Evolutionary conservation across 345 rosid genomes (phyloP), one percentile per base, ranked within the genome.

Genomic region (Brassica cretica): DNA sequence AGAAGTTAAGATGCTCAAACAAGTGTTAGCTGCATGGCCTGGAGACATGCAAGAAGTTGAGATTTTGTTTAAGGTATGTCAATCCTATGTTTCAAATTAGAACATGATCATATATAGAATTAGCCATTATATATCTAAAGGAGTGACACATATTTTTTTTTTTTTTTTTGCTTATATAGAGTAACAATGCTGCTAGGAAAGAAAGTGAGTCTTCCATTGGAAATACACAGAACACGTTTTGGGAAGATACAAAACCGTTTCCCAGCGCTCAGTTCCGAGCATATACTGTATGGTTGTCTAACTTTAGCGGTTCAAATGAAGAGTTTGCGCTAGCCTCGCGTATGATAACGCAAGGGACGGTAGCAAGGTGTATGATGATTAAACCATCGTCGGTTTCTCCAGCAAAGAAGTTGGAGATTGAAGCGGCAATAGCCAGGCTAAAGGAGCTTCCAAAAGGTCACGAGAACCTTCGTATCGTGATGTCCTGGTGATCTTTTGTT

Each of bases 291-390:
- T 16, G 18, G 16, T n/a, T 68, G n/a, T 8, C 2, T 49, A 68
- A 68, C 61, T 68, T 49, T 68, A 69, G 41, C 15, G 44, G 62
- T 16, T 51, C 62, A 15, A 16, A 51, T 6, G 72, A 69, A 51
- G 72, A 69, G 61, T 15, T 51, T 69, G 44, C 41, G 3, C 51
- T 69, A 29, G 72, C 72, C 25, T 69, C 72, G 62, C 12, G 10
- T 29, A 15, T 69, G 44, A 27, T 69, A 69, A 69, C 29, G 2
- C 72, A 69, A 15, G 62, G 44, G 41, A 51, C 14, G 15, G 72
- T 69, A 32, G 4, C 27, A 18, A 14, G 2, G 60, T 25, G 24
- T 6, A 2, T 68, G 59, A 25, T 44, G 1, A 68, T 68, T 10
- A 70, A 30, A 53, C 46, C 27, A 2, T 55, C 16, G 2, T 53